A percentile compares a stretch with the other conserved stretches of the same genome.
Evolutionary conservation across 129 eudicot species (phyloP).

Genomic region (Solidago caesia): DNA sequence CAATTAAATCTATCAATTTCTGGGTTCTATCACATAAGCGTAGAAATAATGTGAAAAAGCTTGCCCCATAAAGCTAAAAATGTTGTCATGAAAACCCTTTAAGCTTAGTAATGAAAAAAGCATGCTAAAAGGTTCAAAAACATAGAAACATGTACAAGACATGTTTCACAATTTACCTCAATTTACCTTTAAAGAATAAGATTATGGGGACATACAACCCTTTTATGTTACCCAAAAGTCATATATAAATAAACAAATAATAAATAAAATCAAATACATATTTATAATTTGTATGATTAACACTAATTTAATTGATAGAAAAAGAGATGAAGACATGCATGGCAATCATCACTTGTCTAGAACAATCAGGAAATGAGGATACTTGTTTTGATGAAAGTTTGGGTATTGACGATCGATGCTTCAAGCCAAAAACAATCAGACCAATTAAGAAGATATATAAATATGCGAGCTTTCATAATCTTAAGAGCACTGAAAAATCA

Average conservation of each 20-base stretch:
- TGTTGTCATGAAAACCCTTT: slow-evolving; percentile 4
- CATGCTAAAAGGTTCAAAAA: slow-evolving; percentile 3
- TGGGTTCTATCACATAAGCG: not conserved
- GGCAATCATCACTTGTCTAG: too few relatives aligned
- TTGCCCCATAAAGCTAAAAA: slow-evolving; percentile 20
- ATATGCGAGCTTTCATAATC: too few relatives aligned
- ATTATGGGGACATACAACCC: slow-evolving; percentile 18
- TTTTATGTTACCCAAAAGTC: not conserved
- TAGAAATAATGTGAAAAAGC: not conserved
- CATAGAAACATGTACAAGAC: slow-evolving; percentile 18
- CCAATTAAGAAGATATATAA: too few relatives aligned
- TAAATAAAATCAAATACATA: not conserved
- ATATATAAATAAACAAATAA: not conserved
- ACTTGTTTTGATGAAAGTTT: too few relatives aligned
- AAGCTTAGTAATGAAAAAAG: slow-evolving; percentile 15
- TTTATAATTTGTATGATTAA: too few relatives aligned
- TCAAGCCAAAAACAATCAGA: too few relatives aligned
- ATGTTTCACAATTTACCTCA: slow-evolving; percentile 11
- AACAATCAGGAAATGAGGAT: too few relatives aligned
- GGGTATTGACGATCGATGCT: too few relatives aligned
- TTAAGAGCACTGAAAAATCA: too few relatives aligned
- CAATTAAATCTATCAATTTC: too few relatives aligned
- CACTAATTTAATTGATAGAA: too few relatives aligned
- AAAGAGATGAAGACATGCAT: too few relatives aligned
- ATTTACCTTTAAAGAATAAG: slow-evolving; percentile 2